Base-by-base conservation (phyloP, 805 yeast species). In the Lachancea quebecensis region DNA sequence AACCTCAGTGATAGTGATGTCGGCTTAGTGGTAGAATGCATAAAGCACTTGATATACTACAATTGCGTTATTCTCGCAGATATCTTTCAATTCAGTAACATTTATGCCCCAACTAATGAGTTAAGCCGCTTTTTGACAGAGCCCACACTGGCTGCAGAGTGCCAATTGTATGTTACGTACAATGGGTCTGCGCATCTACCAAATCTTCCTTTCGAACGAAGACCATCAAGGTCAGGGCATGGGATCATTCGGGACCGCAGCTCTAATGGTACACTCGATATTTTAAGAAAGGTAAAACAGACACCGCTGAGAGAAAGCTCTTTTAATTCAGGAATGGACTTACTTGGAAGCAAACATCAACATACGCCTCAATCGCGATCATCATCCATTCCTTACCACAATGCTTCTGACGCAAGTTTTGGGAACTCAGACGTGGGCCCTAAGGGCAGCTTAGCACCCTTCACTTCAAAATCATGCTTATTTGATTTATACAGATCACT, bases 11-110 rank as follows among this genome's bases (percentile, higher is more conserved):
- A 85, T 55, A 83, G 96, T 33, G 95, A 89, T 58, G 81, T 80
- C 52, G 69, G 74, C 15, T 69, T 91, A 41, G 87, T 95, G 2
- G 78, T 81, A 44, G 89, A 85, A 58, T 90, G 97, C 60, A 81
- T 95, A 32, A 95, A 86, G 63, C 97, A 93, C 66, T 70, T 93
- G 44, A 76, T 90, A 69, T 95, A 91, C 63, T 93, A 91, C 66
- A 82, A 82, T 52, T 86, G 97, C 54, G 80, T 93, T 28, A 77
- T 83, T 11, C 73, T 90, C 9, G 71, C 86, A 11, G 98, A 91
- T 59, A 78, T 93, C 12, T 91, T 93, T 62, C 97, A 90, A 59
- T 93, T 90, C 60, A 70, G 81, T 39, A 91, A 88, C 64, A 78
- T 82, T 18, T 93, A 93, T 66, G 93, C 96, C 0, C 87, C 95